Conservation (phyloP, 768 basidiomycete species). For the Podaxis carcinomalis region DNA sequence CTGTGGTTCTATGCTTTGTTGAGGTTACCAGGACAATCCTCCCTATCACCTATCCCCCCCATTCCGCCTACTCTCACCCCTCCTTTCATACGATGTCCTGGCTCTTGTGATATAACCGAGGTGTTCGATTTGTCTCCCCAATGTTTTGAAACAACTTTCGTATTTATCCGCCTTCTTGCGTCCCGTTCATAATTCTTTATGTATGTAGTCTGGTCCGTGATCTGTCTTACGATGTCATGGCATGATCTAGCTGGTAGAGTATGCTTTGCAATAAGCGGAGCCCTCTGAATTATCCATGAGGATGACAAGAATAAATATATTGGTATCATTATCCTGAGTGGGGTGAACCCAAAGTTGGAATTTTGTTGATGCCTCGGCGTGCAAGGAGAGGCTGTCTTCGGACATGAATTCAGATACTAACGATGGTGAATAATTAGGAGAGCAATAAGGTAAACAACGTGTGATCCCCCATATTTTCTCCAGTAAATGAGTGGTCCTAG, state of each 20-base stretch:
- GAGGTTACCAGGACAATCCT: not conserved
- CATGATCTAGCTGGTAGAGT: constrained; percentile 8
- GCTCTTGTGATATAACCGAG: not conserved
- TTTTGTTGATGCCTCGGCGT: not conserved
- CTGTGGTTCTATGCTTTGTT: not conserved
- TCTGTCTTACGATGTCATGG: not conserved
- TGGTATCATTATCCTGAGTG: constrained; percentile 2
- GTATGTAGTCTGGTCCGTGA: constrained; percentile 8
- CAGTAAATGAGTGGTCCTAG: not conserved
- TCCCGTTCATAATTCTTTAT: not conserved
- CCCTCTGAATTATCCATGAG: constrained; percentile 3
- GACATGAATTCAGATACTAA: not conserved
- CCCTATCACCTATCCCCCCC: not conserved
- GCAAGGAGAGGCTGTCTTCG: not conserved
- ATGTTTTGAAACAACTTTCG: constrained; percentile 6
- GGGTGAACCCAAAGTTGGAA: not conserved
- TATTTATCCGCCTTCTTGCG: constrained; percentile 6
- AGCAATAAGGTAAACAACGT: not conserved
- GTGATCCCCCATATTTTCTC: not conserved
- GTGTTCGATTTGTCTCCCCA: not conserved
- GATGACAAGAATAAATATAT: constrained; percentile 9
- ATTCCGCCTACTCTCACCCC: not conserved
- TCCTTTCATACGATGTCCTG: not conserved
- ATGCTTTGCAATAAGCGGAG: constrained; percentile 3
- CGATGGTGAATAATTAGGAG: not conserved